Percentiles rank a stretch among this genome's conserved stretches.
Evolutionary conservation across 75 land plant species (phyloP).

Genomic region (Sequoia sempervirens): DNA sequence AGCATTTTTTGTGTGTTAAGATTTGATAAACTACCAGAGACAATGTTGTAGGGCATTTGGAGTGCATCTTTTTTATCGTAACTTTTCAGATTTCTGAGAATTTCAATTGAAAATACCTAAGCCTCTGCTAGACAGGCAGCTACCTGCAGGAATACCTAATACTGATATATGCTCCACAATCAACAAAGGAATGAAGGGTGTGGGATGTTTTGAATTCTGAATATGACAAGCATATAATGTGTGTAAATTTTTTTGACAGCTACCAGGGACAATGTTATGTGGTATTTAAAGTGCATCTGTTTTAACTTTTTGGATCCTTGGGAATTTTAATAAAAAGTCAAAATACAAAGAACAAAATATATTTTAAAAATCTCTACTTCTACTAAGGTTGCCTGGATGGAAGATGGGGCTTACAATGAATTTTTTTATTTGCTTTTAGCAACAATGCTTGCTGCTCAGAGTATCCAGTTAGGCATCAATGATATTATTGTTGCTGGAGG

Average conservation of each 20-base stretch:
- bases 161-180: constrained; percentile 82
- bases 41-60: not conserved
- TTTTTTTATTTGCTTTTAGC: constrained; percentile 33
- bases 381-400: not conserved
- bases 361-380: not conserved
- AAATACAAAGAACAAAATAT: not conserved
- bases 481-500: constrained; percentile 95
- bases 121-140: constrained; percentile 97
- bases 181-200: constrained; percentile 98
- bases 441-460: constrained; percentile 78
- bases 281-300: not conserved
- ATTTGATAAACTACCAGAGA: not conserved
- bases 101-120: constrained; percentile 7
- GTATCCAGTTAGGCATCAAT: constrained; percentile 76
- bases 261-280: not conserved
- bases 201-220: not conserved
- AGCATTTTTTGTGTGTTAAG: not conserved
- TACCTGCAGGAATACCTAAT: constrained; percentile 83
- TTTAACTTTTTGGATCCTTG: not conserved
- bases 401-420: not conserved
- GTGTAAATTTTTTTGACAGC: not conserved
- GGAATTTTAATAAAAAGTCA: not conserved
- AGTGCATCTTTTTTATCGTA: not conserved
- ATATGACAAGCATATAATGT: not conserved
- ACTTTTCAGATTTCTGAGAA: not conserved